These are phyloP conservation scores for Beta macrorhiza DNA, from an alignment of 179 eudicot genomes.

Conservation along the genomic window DNA sequence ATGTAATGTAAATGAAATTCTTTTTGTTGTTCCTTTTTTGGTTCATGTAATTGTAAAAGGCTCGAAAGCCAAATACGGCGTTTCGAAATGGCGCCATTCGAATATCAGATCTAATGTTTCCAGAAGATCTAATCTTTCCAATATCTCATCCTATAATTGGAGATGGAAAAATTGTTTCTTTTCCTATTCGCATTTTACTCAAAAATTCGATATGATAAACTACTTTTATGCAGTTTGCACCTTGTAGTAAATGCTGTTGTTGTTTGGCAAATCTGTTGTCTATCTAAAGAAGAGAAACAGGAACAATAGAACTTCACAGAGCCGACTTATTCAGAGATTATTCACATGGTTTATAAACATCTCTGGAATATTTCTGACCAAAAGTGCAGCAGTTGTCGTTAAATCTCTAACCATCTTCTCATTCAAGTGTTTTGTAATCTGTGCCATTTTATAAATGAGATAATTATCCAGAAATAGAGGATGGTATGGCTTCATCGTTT, in stretches of 20 bases:
- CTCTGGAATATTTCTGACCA: background rate
- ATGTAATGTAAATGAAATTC: slow-evolving; percentile 25
- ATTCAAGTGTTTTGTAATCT: background rate
- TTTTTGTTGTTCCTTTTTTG: background rate
- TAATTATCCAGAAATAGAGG: background rate
- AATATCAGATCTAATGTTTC: background rate
- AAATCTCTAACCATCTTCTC: background rate
- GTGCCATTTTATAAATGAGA: background rate
- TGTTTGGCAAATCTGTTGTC: background rate
- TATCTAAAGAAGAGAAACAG: background rate
- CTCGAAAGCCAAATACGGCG: background rate
- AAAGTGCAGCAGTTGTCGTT: slow-evolving; percentile 9
- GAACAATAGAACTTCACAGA: background rate
- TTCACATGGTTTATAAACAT: background rate
- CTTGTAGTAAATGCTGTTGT: background rate
- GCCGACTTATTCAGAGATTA: background rate
- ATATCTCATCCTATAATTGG: background rate
- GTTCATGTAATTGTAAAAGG: slow-evolving; percentile 15
- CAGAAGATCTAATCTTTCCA: background rate
- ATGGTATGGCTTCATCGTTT: slow-evolving; percentile 1
- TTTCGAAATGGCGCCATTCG: background rate
- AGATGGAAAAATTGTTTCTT: background rate
- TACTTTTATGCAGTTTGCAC: too few species aligned
- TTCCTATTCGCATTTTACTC: background rate
- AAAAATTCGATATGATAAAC: background rate